These are phyloP conservation scores for Raphidocelis subcapitata DNA, from an alignment of 139 green algal species.

Conservation along the genomic window DNA sequence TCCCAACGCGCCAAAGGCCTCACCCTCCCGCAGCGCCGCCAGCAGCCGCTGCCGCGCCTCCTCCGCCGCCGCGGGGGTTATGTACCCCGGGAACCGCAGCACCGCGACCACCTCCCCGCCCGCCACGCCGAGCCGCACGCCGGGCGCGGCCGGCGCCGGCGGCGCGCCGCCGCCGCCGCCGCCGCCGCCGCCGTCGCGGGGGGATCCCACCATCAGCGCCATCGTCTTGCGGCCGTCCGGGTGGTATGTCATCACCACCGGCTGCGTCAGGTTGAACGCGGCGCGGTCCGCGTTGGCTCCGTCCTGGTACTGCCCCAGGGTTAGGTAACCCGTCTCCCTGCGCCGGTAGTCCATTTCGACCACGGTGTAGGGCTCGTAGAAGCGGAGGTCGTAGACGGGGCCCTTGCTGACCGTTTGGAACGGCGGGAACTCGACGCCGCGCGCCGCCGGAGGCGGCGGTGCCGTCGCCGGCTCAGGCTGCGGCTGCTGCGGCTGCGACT, in stretches of 20 bases:
- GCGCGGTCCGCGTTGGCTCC: constrained; percentile 44
- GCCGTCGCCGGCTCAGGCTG: neutral
- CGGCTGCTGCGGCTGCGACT: neutral
- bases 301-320: constrained; percentile 58
- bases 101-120: constrained; percentile 66
- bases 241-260: constrained; percentile 63
- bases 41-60: constrained; percentile 32
- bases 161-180: constrained; percentile 6
- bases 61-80: constrained; percentile 48
- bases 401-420: too few species aligned
- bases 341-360: constrained; percentile 52
- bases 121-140: constrained; percentile 35
- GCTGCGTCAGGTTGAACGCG: constrained; percentile 55
- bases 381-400: neutral
- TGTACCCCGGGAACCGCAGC: constrained; percentile 57
- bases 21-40: constrained; percentile 33
- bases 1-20: neutral
- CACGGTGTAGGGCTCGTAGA: constrained; percentile 56
- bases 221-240: constrained; percentile 38
- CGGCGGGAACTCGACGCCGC: neutral
- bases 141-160: constrained; percentile 15
- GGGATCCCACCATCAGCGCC: constrained; percentile 33
- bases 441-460: neutral
- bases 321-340: constrained; percentile 58
- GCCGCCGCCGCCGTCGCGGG: neutral